A percentile compares a stretch with the other conserved stretches of the same genome.
Evolutionary conservation across 2,329 filamentous ascomycete genomes (phyloP).

Genomic region (Madurella mycetomatis): DNA sequence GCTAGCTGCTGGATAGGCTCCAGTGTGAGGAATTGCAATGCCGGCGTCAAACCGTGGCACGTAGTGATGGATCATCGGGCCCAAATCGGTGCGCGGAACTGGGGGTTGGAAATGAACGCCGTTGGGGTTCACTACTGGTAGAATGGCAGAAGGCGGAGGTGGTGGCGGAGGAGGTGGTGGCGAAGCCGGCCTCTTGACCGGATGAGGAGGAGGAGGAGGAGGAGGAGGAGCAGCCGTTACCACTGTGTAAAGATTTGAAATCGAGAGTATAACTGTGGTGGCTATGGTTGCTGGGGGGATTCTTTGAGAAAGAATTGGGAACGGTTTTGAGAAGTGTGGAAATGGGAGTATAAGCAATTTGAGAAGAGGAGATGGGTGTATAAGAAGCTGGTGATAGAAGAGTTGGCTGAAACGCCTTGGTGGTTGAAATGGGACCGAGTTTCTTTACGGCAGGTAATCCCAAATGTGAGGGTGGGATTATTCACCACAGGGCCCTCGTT

Average conservation of each 20-base stretch:
- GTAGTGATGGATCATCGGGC: slow-evolving; percentile 52
- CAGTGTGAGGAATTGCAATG: not conserved
- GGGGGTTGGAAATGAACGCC: slow-evolving; percentile 55
- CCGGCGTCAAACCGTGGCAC: slow-evolving; percentile 48
- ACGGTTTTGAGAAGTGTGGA: not conserved
- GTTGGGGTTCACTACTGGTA: slow-evolving; percentile 11
- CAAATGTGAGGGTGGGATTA: not conserved
- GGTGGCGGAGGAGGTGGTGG: slow-evolving; percentile 7
- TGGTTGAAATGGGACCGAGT: not conserved
- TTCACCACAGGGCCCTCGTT: too few relatives aligned
- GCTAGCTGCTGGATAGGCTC: slow-evolving; percentile 2
- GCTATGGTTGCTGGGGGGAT: not conserved
- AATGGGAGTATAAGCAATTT: not conserved
- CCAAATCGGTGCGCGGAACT: slow-evolving; percentile 53
- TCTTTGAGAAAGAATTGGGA: not conserved
- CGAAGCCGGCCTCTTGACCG: slow-evolving; percentile 3
- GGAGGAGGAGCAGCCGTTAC: not conserved
- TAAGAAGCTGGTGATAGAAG: not conserved
- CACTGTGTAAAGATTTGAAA: too few relatives aligned
- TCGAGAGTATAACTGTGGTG: too few relatives aligned
- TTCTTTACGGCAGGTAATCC: not conserved
- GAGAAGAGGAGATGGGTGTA: not conserved
- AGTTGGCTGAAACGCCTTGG: not conserved
- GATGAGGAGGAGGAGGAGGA: not conserved
- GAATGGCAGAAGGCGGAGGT: slow-evolving; percentile 5